Percentiles rank a stretch among this genome's conserved stretches.
These are phyloP conservation scores for Sanghuangporus sanghuang DNA, from an alignment of 1,284 basidiomycete genomes.

Conservation along the genomic window DNA sequence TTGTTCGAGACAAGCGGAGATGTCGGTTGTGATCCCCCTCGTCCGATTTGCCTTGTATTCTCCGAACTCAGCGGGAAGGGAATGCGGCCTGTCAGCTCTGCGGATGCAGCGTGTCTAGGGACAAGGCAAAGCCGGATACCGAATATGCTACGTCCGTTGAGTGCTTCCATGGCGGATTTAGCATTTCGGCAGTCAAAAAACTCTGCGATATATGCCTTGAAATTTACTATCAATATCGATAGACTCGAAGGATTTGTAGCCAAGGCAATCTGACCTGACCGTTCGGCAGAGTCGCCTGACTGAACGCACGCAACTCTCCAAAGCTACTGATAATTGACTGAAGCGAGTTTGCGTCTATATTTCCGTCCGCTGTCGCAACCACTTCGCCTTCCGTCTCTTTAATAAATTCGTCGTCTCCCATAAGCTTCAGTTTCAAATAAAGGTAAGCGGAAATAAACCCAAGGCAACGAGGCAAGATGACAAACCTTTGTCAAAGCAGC, in stretches of 20 bases:
- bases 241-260: not conserved
- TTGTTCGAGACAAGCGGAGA: not conserved
- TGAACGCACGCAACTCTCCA: conserved; percentile 21
- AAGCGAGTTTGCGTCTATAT: conserved; percentile 15
- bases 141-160: conserved; percentile 30
- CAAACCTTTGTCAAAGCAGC: conserved; percentile 2
- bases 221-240: not conserved
- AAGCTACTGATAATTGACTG: conserved; percentile 20
- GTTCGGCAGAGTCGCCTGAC: conserved; percentile 4
- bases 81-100: not conserved
- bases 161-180: conserved; percentile 34
- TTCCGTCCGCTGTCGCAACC: conserved; percentile 30
- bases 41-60: not conserved
- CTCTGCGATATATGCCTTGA: conserved; percentile 49
- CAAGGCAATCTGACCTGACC: conserved; percentile 4
- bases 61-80: conserved; percentile 8
- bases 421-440: conserved; percentile 28
- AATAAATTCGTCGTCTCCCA: conserved; percentile 34
- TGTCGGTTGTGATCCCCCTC: conserved; percentile 3
- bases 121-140: conserved; percentile 27
- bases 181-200: conserved; percentile 59
- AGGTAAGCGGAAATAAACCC: not conserved
- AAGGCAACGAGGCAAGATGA: not conserved
- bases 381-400: conserved; percentile 38
- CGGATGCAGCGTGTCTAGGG: conserved; percentile 23